These are phyloP conservation scores for Prunus mongolica DNA, from an alignment of 306 rosid species.

Conservation along the genomic window DNA sequence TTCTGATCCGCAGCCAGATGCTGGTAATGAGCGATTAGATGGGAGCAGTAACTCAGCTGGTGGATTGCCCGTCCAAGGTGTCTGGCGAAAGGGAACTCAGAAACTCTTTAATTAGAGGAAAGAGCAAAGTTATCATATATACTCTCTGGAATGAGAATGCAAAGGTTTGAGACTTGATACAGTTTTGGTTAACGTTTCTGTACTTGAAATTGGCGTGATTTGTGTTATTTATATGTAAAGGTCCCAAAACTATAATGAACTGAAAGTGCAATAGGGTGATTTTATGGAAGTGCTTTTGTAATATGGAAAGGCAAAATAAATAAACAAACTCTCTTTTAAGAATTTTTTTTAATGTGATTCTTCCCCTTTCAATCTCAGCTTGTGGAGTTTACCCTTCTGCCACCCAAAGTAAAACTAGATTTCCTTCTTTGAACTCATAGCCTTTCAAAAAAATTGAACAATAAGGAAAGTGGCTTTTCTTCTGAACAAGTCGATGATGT, in stretches of 20 bases:
- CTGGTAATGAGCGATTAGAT: slow-evolving; percentile 24
- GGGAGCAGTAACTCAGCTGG: slow-evolving; percentile 34
- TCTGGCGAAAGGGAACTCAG: slow-evolving; percentile 79
- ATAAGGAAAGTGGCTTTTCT: too few relatives aligned
- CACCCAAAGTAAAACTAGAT: too few relatives aligned
- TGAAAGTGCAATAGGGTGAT: background rate
- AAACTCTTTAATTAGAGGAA: slow-evolving; percentile 39
- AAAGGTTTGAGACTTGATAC: background rate
- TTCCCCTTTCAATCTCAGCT: too few relatives aligned
- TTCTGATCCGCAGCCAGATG: slow-evolving; percentile 33
- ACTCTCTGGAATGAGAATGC: background rate
- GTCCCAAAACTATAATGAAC: background rate
- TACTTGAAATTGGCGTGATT: background rate
- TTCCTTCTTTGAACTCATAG: too few relatives aligned
- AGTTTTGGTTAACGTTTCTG: background rate
- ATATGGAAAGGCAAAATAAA: background rate
- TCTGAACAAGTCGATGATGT: too few relatives aligned
- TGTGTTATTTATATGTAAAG: background rate
- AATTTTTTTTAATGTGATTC: too few relatives aligned
- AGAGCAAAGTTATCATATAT: background rate
- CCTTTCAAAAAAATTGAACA: too few relatives aligned
- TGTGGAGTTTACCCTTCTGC: too few relatives aligned
- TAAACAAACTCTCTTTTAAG: too few relatives aligned
- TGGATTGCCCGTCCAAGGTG: slow-evolving; percentile 74
- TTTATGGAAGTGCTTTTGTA: background rate